Evolutionary conservation across 768 basidiomycete genomes (phyloP), one percentile per base, ranked within the genome.

Genomic region (Leucocoprinus sp.): DNA sequence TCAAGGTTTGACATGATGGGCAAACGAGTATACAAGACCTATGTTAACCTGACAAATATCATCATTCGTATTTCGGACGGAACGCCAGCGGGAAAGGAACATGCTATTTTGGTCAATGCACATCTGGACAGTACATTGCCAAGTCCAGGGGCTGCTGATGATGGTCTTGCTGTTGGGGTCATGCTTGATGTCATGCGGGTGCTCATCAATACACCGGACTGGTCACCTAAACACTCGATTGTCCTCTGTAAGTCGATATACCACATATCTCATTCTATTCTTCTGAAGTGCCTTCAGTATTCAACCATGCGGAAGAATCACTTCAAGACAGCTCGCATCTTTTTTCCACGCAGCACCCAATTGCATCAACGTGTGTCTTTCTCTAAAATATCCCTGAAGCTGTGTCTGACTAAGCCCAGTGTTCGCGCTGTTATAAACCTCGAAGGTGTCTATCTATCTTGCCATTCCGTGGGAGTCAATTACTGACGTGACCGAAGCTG

Each of bases 241-340:
- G 72, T 98, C 18, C 92, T 98, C 60, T 63, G 92, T 92, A 54
- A 63, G 87, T 70, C 19, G 22, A 41, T 21, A 48, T 6, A 14
- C 29, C n/a, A n/a, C n/a, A n/a, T n/a, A n/a, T 24, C n/a, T 39
- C 17, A 33, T 51, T 15, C 29, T 43, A 28, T 8, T 5, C 34
- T 34, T 39, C 18, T 38, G 23, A 42, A 39, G 28, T 42, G 18
- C 26, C 31, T 29, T 35, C 50, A 93, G 90, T 98, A 50, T 96
- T 95, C 68, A 97, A 97, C 54, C 76, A 95, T 50, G 95, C 85
- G 8, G 93, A 98, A 62, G 93, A 98, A 59, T 90, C 85, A 1
- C 66, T 98, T 23, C 95, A 97, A 61, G 95, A 97, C 57, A 93
- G 85, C 0, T 93, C 90, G 0, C 93, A 98, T 63, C 69, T 96